Evolutionary conservation across 1,284 basidiomycete species (phyloP), one percentile per base, ranked within the genome.

Genomic region (Sutorius eximius): DNA sequence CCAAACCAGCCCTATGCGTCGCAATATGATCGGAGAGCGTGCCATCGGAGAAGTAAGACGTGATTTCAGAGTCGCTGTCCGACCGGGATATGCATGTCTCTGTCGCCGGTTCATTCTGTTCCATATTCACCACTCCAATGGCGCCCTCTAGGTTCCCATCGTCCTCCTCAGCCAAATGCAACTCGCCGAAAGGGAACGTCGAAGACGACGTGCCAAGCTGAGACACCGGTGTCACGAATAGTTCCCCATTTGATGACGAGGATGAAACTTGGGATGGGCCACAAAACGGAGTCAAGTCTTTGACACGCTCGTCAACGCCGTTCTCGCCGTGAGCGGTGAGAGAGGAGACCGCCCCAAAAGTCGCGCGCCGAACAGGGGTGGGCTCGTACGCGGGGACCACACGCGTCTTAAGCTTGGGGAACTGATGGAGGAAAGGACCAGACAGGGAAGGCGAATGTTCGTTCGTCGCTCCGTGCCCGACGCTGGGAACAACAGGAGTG

Each of bases 11-110:
- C 11, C n/a, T 51, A 36, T 32, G 44, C 12, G 48, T 22, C 16
- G 44, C 44, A 37, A 45, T 33, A 30, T 16, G 15, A 15, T 47
- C 44, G 15, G 49, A 61, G 37, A 50, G 46, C 3, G 52, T 44
- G 37, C 50, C 51, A 9, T 34, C 41, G 32, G 64, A 61, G 13
- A 61, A 51, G 52, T 41, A 65, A 33, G 47, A 18, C 3, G 45
- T 51, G 42, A 45, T 8, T 30, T 24, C 40, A 13, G 60, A 52
- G 9, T 33, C 27, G 9, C 45, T 49, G 41, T 30, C 47, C 22
- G 43, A 52, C 20, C 5, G n/a, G 22, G 52, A 53, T 24, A 20
- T 20, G 24, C 12, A 45, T n/a, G 49, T 45, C n/a, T 8, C 12
- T 12, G 12, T 15, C 3, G 43, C n/a, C 44, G 32, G 15, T 18